These are phyloP conservation scores for Lichina pygmaea DNA, from an alignment of 495 filamentous ascomycete species.

Conservation along the genomic window DNA sequence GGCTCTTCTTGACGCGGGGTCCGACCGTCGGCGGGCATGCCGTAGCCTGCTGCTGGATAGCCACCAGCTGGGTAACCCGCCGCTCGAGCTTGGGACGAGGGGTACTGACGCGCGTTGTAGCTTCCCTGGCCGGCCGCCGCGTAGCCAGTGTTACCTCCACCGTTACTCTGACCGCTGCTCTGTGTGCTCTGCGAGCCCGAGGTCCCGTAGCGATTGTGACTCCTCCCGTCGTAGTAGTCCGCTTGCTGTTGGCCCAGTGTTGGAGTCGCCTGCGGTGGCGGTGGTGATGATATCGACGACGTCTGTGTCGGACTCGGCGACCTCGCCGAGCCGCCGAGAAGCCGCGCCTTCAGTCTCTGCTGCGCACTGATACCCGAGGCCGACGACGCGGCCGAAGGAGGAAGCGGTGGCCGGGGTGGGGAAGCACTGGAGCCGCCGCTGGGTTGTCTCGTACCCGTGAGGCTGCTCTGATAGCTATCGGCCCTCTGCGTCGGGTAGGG, in stretches of 20 bases:
- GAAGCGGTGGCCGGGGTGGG: neutral
- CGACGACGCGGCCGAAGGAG: neutral
- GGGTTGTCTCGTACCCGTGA: slow-evolving; percentile 5
- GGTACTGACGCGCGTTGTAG: no score
- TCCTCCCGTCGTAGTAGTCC: neutral
- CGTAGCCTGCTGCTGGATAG: no score
- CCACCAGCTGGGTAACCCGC: no score
- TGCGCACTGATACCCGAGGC: slow-evolving; percentile 24
- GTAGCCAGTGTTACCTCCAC: no score
- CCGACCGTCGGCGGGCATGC: no score
- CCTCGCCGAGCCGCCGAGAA: slow-evolving; percentile 22
- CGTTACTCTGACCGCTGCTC: neutral
- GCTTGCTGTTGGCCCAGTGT: neutral
- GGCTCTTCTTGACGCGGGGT: no score
- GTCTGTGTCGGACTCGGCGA: neutral
- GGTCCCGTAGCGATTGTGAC: neutral
- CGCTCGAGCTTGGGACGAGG: no score
- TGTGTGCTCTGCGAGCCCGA: neutral
- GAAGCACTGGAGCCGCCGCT: neutral
- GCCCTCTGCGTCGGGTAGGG: slow-evolving; percentile 43
- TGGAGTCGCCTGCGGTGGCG: neutral
- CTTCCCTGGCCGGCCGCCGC: no score
- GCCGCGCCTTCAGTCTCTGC: slow-evolving; percentile 36
- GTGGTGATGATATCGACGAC: neutral
- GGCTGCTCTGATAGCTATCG: slow-evolving; percentile 29